Evolutionary conservation across 768 basidiomycete species (phyloP).

Genomic region (Pleurotus platypus): DNA sequence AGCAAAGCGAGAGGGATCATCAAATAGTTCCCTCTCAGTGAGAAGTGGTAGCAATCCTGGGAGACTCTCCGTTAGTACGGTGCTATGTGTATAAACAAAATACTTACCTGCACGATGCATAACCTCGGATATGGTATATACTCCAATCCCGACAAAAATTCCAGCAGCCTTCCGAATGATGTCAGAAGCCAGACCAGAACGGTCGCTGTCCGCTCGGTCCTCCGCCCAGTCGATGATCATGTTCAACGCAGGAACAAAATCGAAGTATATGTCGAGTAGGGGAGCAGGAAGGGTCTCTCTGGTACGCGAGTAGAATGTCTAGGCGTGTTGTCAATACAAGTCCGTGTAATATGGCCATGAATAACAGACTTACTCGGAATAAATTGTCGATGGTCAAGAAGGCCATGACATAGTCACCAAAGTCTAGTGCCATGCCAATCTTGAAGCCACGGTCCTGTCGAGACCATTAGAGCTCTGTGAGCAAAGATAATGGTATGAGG

Average conservation of each 20-base stretch:
- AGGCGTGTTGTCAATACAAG: neutral
- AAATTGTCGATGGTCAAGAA: slow-evolving; percentile 9
- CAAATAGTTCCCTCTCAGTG: slow-evolving; percentile 10
- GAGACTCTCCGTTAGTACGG: neutral
- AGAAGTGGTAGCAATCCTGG: slow-evolving; percentile 7
- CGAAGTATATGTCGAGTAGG: neutral
- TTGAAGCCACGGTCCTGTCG: slow-evolving; percentile 3
- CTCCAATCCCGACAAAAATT: slow-evolving; percentile 7
- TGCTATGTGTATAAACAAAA: neutral
- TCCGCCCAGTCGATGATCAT: slow-evolving; percentile 4
- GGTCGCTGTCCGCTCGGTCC: neutral
- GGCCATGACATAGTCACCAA: slow-evolving; percentile 8
- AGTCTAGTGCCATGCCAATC: slow-evolving; percentile 9
- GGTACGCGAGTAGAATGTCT: neutral
- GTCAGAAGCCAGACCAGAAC: slow-evolving; percentile 2
- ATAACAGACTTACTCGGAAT: slow-evolving; percentile 3
- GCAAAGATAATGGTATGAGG: neutral
- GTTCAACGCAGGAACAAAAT: neutral
- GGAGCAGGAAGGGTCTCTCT: neutral
- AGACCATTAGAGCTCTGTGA: neutral
- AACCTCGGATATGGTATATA: slow-evolving; percentile 8
- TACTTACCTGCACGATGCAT: slow-evolving; percentile 5
- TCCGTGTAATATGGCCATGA: neutral
- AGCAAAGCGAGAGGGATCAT: slow-evolving; percentile 9
- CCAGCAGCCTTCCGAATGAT: slow-evolving; percentile 5